phyloP scores from a whole-genome alignment of 495 filamentous ascomycete genomes.

The Lepidopterella palustris region DNA sequence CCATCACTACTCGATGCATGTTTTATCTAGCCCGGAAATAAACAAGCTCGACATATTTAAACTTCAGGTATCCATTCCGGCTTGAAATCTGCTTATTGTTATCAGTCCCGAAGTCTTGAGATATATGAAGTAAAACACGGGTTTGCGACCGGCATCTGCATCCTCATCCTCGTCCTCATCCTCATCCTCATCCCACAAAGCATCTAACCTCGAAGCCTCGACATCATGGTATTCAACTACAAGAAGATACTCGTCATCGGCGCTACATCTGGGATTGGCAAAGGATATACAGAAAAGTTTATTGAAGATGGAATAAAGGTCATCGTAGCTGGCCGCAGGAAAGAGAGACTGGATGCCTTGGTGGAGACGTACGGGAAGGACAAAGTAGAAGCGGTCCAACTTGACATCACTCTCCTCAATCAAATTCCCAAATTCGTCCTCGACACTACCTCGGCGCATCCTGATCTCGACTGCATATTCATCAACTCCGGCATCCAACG shows the following conservation, averaged over 20 bases:
- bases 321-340: conserved; percentile 57
- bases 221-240: too few species aligned
- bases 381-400: conserved; percentile 47
- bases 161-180: too few species aligned
- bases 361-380: conserved; percentile 52
- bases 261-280: conserved; percentile 66
- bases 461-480: conserved; percentile 50
- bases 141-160: too few species aligned
- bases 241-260: conserved; percentile 65
- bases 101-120: too few species aligned
- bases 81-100: too few species aligned
- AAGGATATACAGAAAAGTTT: conserved; percentile 56
- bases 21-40: too few species aligned
- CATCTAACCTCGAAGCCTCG: too few species aligned
- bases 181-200: too few species aligned
- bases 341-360: conserved; percentile 59
- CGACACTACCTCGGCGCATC: conserved; percentile 49
- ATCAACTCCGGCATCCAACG: conserved; percentile 56
- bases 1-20: too few species aligned
- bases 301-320: conserved; percentile 54
- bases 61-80: too few species aligned
- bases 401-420: conserved; percentile 59
- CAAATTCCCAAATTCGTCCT: conserved; percentile 51
- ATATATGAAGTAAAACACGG: too few species aligned
- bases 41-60: too few species aligned